phyloP scores from a whole-genome alignment of 768 basidiomycete genomes.

The Lactifluus piperatus region DNA sequence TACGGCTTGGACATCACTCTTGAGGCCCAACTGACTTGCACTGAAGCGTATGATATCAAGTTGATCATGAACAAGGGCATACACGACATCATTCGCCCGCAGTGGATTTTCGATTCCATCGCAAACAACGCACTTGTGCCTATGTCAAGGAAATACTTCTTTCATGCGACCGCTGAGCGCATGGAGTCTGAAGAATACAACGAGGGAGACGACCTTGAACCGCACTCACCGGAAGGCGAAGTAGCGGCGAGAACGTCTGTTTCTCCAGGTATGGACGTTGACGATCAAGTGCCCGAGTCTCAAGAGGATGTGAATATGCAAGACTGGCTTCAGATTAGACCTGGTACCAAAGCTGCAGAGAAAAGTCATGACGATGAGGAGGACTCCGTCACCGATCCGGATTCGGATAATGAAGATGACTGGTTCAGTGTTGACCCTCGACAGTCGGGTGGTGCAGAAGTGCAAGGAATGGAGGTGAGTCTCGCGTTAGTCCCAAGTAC shows the following conservation, averaged over 20 bases:
- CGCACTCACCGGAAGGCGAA: neutral
- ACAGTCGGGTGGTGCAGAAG: constrained; percentile 2
- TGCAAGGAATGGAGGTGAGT: constrained; percentile 5
- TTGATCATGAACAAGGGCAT: constrained; percentile 60
- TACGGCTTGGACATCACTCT: constrained; percentile 28
- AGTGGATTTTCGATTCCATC: constrained; percentile 81
- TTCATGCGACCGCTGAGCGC: constrained; percentile 54
- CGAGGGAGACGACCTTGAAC: neutral
- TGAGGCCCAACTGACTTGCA: neutral
- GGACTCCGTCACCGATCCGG: constrained; percentile 52
- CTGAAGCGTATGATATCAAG: constrained; percentile 63
- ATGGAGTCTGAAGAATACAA: constrained; percentile 43
- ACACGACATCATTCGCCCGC: constrained; percentile 67
- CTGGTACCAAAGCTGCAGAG: constrained; percentile 25
- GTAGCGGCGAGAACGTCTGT: neutral
- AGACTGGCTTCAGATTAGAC: constrained; percentile 21
- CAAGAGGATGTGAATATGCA: constrained; percentile 27
- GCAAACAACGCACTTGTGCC: constrained; percentile 45
- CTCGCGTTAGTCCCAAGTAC: neutral
- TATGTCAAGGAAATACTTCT: constrained; percentile 71
- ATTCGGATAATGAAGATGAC: constrained; percentile 57
- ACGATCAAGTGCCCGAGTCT: constrained; percentile 6
- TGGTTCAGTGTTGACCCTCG: constrained; percentile 28
- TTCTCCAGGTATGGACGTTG: neutral
- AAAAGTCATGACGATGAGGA: constrained; percentile 29